A percentile compares a stretch with the other conserved stretches of the same genome.
Conservation (phyloP, 768 basidiomycete species). For the Kwoniella shandongensis region DNA sequence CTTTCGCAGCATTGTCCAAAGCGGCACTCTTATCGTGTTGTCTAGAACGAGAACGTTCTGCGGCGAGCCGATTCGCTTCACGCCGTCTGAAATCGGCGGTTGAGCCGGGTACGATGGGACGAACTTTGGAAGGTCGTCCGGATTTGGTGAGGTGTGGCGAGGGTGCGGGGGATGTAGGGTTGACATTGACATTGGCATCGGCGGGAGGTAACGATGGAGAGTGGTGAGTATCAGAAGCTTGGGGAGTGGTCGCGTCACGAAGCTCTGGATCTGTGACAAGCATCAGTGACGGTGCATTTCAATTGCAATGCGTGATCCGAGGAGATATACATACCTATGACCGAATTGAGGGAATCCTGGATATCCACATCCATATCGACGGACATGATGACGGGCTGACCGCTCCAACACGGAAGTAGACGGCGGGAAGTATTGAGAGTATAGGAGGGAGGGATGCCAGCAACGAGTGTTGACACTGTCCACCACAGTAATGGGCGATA, state of each 20-base stretch:
- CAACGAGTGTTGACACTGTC: too few species aligned
- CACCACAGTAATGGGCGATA: too few species aligned
- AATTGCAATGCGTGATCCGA: neutral
- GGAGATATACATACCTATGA: slow-evolving; percentile 7
- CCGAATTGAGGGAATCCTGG: slow-evolving; percentile 10
- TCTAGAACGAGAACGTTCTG: slow-evolving; percentile 43
- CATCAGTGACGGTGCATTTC: neutral
- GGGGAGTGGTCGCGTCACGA: neutral
- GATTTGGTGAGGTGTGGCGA: neutral
- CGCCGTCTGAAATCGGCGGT: slow-evolving; percentile 39
- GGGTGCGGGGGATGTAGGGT: neutral
- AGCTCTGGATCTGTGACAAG: neutral
- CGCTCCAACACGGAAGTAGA: too few species aligned
- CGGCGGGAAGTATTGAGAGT: too few species aligned
- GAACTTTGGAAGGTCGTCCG: slow-evolving; percentile 1
- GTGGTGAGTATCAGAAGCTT: neutral
- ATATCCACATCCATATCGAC: slow-evolving; percentile 5
- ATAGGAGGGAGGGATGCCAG: too few species aligned
- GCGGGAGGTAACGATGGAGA: neutral
- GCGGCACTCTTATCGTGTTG: slow-evolving; percentile 33
- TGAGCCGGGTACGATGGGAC: slow-evolving; percentile 17
- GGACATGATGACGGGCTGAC: too few species aligned
- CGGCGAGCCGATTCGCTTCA: slow-evolving; percentile 52
- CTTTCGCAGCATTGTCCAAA: slow-evolving; percentile 32
- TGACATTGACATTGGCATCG: neutral